phyloP scores from a whole-genome alignment of 2,329 filamentous ascomycete species.

The Pseudogymnoascus sp. region DNA sequence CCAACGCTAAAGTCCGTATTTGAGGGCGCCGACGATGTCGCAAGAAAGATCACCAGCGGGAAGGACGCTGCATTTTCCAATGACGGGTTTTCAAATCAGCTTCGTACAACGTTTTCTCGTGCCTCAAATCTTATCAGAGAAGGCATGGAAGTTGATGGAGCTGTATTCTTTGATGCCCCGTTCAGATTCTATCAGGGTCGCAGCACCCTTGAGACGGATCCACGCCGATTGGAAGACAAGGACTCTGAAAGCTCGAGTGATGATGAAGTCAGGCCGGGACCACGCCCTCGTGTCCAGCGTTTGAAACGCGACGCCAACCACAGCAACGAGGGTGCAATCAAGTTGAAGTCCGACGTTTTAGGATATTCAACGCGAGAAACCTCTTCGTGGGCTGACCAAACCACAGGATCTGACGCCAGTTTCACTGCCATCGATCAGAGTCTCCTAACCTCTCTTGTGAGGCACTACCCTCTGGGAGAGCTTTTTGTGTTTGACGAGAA shows the following conservation, averaged over 20 bases:
- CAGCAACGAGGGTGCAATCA: neutral
- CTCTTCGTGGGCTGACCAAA: constrained; percentile 20
- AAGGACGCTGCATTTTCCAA: constrained; percentile 19
- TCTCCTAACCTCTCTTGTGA: neutral
- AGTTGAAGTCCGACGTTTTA: constrained; percentile 21
- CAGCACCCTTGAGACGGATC: constrained; percentile 22
- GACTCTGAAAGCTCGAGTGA: constrained; percentile 16
- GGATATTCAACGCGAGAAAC: constrained; percentile 15
- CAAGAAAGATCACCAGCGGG: constrained; percentile 7
- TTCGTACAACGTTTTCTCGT: constrained; percentile 16
- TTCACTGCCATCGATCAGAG: constrained; percentile 20
- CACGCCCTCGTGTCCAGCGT: neutral
- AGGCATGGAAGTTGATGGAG: constrained; percentile 3
- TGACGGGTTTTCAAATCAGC: constrained; percentile 19
- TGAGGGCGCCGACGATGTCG: constrained; percentile 15
- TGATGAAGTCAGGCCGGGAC: constrained; percentile 13
- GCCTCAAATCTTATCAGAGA: constrained; percentile 1
- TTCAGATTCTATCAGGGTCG: constrained; percentile 23
- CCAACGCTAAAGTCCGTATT: constrained; percentile 18
- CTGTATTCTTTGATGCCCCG: constrained; percentile 13
- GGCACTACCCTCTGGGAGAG: neutral
- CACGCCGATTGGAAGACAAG: constrained; percentile 14
- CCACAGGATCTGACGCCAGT: neutral
- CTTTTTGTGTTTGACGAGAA: constrained; percentile 1
- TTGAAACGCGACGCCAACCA: neutral